Percentiles rank a stretch among this genome's conserved stretches.
Conservation (phyloP, 768 basidiomycete genomes). For the Mycena alexandri region DNA sequence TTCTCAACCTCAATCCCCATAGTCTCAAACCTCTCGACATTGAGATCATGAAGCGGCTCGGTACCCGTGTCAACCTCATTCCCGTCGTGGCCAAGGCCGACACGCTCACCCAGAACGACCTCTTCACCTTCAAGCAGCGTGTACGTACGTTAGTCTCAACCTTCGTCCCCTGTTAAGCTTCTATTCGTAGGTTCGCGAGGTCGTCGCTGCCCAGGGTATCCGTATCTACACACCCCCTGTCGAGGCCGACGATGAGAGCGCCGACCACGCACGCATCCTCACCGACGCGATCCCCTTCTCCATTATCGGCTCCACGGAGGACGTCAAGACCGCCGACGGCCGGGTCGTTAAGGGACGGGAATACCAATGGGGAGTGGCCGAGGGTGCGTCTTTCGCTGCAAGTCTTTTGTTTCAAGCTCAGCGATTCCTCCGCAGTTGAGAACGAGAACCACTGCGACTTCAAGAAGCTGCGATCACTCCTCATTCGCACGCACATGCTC, state of each 20-base stretch:
- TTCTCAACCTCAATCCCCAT: constrained; percentile 5
- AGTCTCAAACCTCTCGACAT: constrained; percentile 98
- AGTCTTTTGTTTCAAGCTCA: background rate
- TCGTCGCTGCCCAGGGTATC: constrained; percentile 91
- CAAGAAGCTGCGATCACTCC: constrained; percentile 93
- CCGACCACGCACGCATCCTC: constrained; percentile 90
- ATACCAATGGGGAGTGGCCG: constrained; percentile 99
- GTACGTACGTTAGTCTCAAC: constrained; percentile 60
- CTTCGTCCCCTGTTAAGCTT: constrained; percentile 30
- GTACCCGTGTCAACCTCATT: constrained; percentile 97
- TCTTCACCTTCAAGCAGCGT: constrained; percentile 92
- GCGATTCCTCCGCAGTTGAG: constrained; percentile 72
- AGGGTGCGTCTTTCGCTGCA: constrained; percentile 66
- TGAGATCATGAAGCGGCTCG: constrained; percentile 99
- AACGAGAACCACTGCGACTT: constrained; percentile 99
- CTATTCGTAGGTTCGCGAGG: constrained; percentile 80
- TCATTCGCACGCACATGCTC: constrained; percentile 98
- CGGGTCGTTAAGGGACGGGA: constrained; percentile 96
- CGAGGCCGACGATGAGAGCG: constrained; percentile 87
- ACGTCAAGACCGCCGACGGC: constrained; percentile 92
- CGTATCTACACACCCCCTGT: constrained; percentile 95
- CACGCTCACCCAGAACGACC: constrained; percentile 94
- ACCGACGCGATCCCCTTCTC: constrained; percentile 97
- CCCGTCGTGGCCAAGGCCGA: constrained; percentile 98
- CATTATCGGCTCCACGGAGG: constrained; percentile 97